Conservation (phyloP, 1,139 yeast genomes). For the Blastobotrys petasosporus region DNA sequence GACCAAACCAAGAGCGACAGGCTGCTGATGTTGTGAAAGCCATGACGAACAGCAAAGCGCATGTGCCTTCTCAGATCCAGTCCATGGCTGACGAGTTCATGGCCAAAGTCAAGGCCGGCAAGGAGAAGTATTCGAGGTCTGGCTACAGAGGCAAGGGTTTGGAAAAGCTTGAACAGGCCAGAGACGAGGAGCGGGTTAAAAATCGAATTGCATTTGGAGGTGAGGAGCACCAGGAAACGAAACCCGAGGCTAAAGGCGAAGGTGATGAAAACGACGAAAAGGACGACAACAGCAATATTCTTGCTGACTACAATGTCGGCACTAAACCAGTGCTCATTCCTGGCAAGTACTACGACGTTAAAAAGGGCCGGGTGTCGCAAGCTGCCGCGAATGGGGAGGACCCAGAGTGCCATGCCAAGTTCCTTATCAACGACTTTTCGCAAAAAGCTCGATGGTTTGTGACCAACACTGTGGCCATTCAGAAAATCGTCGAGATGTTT, state of each 20-base stretch:
- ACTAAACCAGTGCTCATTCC: neutral
- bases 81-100: conserved; percentile 53
- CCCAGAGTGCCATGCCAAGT: conserved; percentile 55
- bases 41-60: conserved; percentile 48
- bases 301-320: conserved; percentile 5
- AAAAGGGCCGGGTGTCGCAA: neutral
- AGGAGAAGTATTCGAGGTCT: conserved; percentile 44
- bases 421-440: conserved; percentile 81
- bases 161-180: conserved; percentile 64
- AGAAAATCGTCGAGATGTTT: conserved; percentile 64
- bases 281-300: conserved; percentile 7
- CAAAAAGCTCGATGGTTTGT: conserved; percentile 80
- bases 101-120: conserved; percentile 61
- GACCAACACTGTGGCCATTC: conserved; percentile 60
- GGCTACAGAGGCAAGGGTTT: conserved; percentile 96
- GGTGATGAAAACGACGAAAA: conserved; percentile 18
- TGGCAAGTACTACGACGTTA: conserved; percentile 8
- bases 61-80: conserved; percentile 48
- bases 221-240: conserved; percentile 23
- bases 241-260: conserved; percentile 8
- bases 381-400: neutral
- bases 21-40: conserved; percentile 63
- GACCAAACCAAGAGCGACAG: conserved; percentile 56
- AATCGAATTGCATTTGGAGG: conserved; percentile 44
- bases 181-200: conserved; percentile 51